phyloP scores from a whole-genome alignment of 192 early-diverging fungal species.

The Coemansia sp. region DNA sequence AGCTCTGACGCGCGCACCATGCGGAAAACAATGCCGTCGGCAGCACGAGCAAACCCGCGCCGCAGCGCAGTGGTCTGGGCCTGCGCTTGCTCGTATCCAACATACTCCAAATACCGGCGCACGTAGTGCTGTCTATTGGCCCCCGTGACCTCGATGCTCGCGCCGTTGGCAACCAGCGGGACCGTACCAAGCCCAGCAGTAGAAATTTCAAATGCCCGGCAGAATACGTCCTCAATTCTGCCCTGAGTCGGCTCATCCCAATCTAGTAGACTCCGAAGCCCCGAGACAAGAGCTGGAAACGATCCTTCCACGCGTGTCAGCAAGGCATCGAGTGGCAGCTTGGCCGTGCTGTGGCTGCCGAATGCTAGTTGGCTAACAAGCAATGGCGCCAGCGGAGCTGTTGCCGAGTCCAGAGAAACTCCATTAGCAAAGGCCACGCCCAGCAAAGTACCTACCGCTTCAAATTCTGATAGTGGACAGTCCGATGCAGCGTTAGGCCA shows the following conservation, averaged over 20 bases:
- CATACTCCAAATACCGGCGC: conserved; percentile 62
- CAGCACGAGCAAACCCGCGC: conserved; percentile 65
- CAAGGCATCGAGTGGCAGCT: conserved; percentile 40
- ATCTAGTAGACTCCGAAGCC: conserved; percentile 71
- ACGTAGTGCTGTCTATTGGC: conserved; percentile 73
- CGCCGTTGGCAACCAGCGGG: conserved; percentile 62
- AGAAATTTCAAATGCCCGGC: conserved; percentile 76
- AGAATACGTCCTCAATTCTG: conserved; percentile 74
- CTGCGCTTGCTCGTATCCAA: conserved; percentile 58
- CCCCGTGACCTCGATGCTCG: conserved; percentile 68
- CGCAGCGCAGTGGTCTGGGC: conserved; percentile 71
- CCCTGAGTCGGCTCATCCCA: conserved; percentile 67
- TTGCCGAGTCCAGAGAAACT: conserved; percentile 58
- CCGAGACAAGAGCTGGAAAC: conserved; percentile 62
- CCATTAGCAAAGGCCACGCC: conserved; percentile 90
- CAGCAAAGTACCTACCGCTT: conserved; percentile 83
- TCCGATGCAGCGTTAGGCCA: conserved; percentile 73
- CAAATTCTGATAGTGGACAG: conserved; percentile 60
- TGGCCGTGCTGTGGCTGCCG: not conserved
- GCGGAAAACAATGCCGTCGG: conserved; percentile 40
- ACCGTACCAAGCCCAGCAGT: conserved; percentile 42
- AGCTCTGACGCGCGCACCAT: conserved; percentile 64
- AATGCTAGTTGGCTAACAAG: conserved; percentile 64
- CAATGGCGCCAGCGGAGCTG: conserved; percentile 66
- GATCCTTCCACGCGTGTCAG: conserved; percentile 44